phyloP scores from a whole-genome alignment of 2,329 filamentous ascomycete genomes.

The Cordyceps javanica region DNA sequence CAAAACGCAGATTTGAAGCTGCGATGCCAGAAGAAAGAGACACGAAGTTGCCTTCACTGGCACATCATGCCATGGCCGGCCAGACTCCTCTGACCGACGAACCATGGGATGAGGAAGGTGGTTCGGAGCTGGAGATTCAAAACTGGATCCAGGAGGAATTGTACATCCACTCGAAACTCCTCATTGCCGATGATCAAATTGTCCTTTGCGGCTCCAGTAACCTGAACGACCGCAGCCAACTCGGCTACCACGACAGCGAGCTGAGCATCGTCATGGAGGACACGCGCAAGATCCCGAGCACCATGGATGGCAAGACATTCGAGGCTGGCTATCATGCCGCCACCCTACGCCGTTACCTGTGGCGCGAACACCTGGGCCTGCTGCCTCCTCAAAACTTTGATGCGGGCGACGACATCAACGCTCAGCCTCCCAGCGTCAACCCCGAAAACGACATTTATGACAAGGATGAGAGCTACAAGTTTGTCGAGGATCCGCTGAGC shows the following conservation, averaged over 20 bases:
- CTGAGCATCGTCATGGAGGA: conserved; percentile 88
- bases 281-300: conserved; percentile 60
- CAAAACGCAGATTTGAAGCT: conserved; percentile 48
- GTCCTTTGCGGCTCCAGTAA: conserved; percentile 85
- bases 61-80: conserved; percentile 75
- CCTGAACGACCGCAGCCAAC: conserved; percentile 83
- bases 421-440: conserved; percentile 61
- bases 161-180: conserved; percentile 88
- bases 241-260: conserved; percentile 87
- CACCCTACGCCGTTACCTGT: conserved; percentile 74
- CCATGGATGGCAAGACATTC: conserved; percentile 73
- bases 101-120: conserved; percentile 69
- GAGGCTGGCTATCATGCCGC: conserved; percentile 76
- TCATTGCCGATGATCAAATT: conserved; percentile 81
- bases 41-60: conserved; percentile 43
- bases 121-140: conserved; percentile 68
- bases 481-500: conserved; percentile 65
- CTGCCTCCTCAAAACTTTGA: conserved; percentile 67
- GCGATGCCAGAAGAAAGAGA: conserved; percentile 32
- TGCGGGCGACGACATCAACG: conserved; percentile 62
- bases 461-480: conserved; percentile 53
- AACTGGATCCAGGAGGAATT: conserved; percentile 95
- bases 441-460: conserved; percentile 59
- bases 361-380: conserved; percentile 86
- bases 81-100: conserved; percentile 58